These are phyloP conservation scores for Sinapis alba DNA, from an alignment of 441 rosid species.

Conservation along the genomic window DNA sequence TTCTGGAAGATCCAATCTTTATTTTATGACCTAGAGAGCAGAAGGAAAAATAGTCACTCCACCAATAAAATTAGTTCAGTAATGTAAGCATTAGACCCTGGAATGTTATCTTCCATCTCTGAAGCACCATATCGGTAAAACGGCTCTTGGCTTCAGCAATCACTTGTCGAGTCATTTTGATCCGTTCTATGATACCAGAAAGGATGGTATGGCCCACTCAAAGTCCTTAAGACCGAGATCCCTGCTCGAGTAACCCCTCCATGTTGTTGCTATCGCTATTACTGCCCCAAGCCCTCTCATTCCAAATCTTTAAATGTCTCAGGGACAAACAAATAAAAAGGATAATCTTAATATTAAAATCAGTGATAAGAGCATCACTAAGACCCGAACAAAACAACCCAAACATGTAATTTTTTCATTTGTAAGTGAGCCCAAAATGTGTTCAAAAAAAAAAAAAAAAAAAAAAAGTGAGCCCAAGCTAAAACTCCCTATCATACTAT, in stretches of 20 bases:
- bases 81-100: not conserved
- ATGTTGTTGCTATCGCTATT: too few relatives aligned
- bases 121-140: not conserved
- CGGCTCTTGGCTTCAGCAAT: not conserved
- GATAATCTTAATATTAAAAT: too few relatives aligned
- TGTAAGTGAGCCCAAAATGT: too few relatives aligned
- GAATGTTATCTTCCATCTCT: not conserved
- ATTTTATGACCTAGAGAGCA: not conserved
- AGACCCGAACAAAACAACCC: too few relatives aligned
- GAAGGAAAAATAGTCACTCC: not conserved
- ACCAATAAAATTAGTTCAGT: not conserved
- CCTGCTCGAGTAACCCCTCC: not conserved
- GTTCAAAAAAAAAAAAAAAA: too few relatives aligned
- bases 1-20: not conserved
- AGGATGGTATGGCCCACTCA: not conserved
- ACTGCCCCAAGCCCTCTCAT: too few relatives aligned
- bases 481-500: too few relatives aligned
- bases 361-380: too few relatives aligned
- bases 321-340: too few relatives aligned
- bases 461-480: too few relatives aligned
- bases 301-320: too few relatives aligned
- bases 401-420: too few relatives aligned
- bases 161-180: not conserved
- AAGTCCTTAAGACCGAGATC: not conserved
- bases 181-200: not conserved